Base-by-base conservation (phyloP, 345 rosid species). In the Eucalyptus sp. region DNA sequence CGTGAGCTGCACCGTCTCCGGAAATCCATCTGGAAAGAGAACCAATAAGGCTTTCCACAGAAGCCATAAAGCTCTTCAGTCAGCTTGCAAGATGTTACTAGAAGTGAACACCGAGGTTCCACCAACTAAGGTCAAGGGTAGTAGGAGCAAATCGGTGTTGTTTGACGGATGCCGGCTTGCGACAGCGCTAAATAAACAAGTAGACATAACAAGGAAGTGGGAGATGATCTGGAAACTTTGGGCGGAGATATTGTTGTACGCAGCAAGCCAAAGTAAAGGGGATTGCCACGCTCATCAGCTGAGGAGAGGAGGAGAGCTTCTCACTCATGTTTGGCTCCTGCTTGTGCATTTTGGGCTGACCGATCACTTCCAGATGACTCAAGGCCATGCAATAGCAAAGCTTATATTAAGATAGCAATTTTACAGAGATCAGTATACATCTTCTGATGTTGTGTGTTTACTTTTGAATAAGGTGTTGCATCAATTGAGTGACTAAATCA, bases 301-400 rank as follows among this genome's bases (percentile, higher is more conserved):
- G 37, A 91, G 94, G 51, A 88, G 89, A 81, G 97, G 96, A 1
- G 95, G 96, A 33, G 96, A 95, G 87, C 91, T 94, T 27, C 90
- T 93, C 25, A 92, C 92, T 66, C 93, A 92, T 29, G 94, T 93
- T 2, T 94, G 97, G 95, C 90, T 94, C 24, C 88, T 94, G 85
- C 86, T 92, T 93, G 93, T 92, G 27, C 96, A 95, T 91, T 90
- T 90, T 17, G 97, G 96, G 49, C 87, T 95, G 5, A 95, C 94
- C 1, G 95, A 94, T 25, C 95, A 95, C 83, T 92, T 93, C 89
- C 90, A 90, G 86, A 90, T 90, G 87, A 87, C 92, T 5, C 88
- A 87, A 33, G 94, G 91, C 15, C 92, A 92, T 86, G 94, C 93
- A 49, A 93, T 94, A 86, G 94, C 94, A 85, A 91, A 54, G 90